Base-by-base conservation (phyloP, 208 protist genomes). In the Balamuthia mandrillaris region DNA sequence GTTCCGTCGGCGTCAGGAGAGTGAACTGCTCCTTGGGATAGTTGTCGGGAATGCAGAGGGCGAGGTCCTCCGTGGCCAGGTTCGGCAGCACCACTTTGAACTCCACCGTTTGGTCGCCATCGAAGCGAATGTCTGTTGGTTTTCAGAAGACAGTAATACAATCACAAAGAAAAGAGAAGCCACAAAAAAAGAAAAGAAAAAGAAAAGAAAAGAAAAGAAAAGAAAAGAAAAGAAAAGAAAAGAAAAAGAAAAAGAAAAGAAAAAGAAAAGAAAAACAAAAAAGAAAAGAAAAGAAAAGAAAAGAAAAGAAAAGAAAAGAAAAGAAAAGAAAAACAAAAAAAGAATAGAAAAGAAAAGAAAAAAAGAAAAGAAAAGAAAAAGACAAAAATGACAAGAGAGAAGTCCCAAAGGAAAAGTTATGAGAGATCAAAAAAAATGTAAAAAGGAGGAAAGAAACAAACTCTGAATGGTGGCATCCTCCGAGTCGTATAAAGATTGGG, bases 21-120 rank as follows among this genome's bases (percentile, higher is more conserved):
- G 58, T 66, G 58, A 66, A 37, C 58, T 66, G 33, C 29, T 66
- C 58, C 58, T 66, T 66, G 58, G 58, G 58, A 24, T 66, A 66
- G 58, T 66, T 66, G 29, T 66, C 58, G 58, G 58, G 58, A 18
- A 66, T 66, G 29, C 33, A 66, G 3, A 66, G 58, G 27, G 58
- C 58, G 33, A 66, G 58, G 16, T 31, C 21, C 58, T 29, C 42
- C 58, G 35, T 66, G 33, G 12, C 29, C 58, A 66, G 58, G 29
- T 3, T 66, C 10, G 58, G 58, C 0, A 66, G 58, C 58, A 66
- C 58, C 29, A 66, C 33, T 37, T 66, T 66, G 58, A 66, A 66
- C 58, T 66, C 58, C 3, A 66, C 29, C 4, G 58, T 66, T 14
- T 29, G 33, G 58, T 66, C 58, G 1, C 58, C 58, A 39, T 66